Evolutionary conservation across 2,329 filamentous ascomycete species (phyloP).

Genomic region (Cladosporium colombiae): DNA sequence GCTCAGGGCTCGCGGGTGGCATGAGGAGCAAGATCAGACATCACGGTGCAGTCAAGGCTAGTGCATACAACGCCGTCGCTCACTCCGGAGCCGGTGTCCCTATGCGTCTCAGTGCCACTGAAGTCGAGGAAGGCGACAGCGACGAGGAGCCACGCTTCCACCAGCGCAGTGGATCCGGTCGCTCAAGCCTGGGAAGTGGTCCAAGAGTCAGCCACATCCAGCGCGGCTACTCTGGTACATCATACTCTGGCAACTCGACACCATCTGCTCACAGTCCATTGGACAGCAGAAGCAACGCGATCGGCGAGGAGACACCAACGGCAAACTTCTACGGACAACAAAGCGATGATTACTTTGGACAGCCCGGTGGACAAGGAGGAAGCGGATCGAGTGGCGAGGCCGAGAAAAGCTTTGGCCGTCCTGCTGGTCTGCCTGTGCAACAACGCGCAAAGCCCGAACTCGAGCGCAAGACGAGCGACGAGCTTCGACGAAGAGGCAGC

Average conservation of each 20-base stretch:
- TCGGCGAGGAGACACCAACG: constrained; percentile 50
- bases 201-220: constrained; percentile 41
- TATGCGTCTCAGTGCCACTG: constrained; percentile 88
- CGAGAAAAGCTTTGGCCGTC: constrained; percentile 57
- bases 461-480: constrained; percentile 68
- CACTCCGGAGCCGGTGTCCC: constrained; percentile 83
- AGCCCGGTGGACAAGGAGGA: constrained; percentile 43
- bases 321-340: constrained; percentile 37
- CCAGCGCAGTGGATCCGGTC: constrained; percentile 70
- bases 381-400: constrained; percentile 48
- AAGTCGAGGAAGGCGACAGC: constrained; percentile 85
- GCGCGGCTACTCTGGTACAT: constrained; percentile 40
- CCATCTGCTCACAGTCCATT: constrained; percentile 34
- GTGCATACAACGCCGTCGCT: constrained; percentile 67
- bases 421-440: constrained; percentile 50
- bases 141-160: constrained; percentile 68
- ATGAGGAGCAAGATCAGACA: constrained; percentile 86
- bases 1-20: constrained; percentile 44
- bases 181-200: constrained; percentile 60
- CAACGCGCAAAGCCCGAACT: constrained; percentile 37
- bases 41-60: constrained; percentile 75
- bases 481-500: constrained; percentile 73
- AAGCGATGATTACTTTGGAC: constrained; percentile 45
- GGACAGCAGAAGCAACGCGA: constrained; percentile 43
- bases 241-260: constrained; percentile 6